A percentile compares a stretch with the other conserved stretches of the same genome.
Conservation (phyloP, 1,284 basidiomycete species). For the Puccinia polysora region DNA sequence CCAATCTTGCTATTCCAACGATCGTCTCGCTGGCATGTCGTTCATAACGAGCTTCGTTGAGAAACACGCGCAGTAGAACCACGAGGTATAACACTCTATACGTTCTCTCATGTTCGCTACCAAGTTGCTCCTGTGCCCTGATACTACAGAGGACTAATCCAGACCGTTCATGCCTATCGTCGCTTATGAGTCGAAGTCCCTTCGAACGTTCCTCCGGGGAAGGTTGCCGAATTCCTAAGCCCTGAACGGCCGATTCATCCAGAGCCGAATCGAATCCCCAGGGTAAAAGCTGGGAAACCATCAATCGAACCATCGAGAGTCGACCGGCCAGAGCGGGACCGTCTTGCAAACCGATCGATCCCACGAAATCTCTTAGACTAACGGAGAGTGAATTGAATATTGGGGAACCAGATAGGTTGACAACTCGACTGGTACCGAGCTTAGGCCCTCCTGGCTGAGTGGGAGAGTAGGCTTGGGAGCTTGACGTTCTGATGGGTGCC, state of each 20-base stretch:
- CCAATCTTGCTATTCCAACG: constrained; percentile 16
- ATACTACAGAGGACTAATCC: neutral
- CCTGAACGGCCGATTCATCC: constrained; percentile 5
- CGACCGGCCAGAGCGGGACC: constrained; percentile 20
- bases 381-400: constrained; percentile 14
- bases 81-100: constrained; percentile 19
- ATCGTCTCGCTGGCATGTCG: constrained; percentile 29
- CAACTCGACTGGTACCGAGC: neutral
- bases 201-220: constrained; percentile 13
- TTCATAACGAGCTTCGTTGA: constrained; percentile 32
- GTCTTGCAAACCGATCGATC: constrained; percentile 27
- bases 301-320: constrained; percentile 20
- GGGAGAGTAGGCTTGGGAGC: neutral
- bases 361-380: constrained; percentile 25
- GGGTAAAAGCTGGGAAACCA: constrained; percentile 21
- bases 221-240: constrained; percentile 16
- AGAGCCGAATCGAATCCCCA: constrained; percentile 28
- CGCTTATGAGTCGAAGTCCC: constrained; percentile 14
- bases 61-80: constrained; percentile 26
- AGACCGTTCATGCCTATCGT: constrained; percentile 6
- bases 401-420: constrained; percentile 5
- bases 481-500: constrained; percentile 12
- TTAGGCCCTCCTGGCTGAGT: neutral
- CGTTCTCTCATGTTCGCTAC: constrained; percentile 15
- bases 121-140: neutral